Evolutionary conservation across 768 basidiomycete species (phyloP).

Genomic region (Tylopilus sp.): DNA sequence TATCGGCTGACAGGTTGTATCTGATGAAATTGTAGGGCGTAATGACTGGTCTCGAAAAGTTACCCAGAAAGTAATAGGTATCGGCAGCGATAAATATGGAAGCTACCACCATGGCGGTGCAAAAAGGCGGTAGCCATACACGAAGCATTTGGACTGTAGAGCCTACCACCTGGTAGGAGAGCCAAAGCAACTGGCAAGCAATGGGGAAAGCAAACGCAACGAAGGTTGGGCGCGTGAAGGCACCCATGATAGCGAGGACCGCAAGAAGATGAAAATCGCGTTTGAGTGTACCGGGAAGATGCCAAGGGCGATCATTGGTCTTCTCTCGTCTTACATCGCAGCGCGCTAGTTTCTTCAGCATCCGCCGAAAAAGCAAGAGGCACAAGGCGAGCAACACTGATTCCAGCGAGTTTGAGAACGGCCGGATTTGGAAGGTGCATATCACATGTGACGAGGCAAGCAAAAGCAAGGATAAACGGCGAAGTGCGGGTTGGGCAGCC

Average conservation of each 20-base stretch:
- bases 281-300: not conserved
- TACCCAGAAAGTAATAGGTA: constrained; percentile 32
- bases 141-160: constrained; percentile 7
- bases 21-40: constrained; percentile 38
- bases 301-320: not conserved
- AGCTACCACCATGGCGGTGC: constrained; percentile 16
- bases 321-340: constrained; percentile 1
- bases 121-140: constrained; percentile 19
- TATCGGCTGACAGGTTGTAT: constrained; percentile 35
- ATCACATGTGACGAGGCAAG: constrained; percentile 36
- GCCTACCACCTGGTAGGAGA: constrained; percentile 6
- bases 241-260: constrained; percentile 26
- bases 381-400: constrained; percentile 29
- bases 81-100: constrained; percentile 26
- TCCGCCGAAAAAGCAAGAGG: constrained; percentile 23
- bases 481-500: constrained; percentile 13
- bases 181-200: constrained; percentile 22
- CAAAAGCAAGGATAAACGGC: constrained; percentile 24
- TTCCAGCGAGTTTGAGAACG: constrained; percentile 40
- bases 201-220: constrained; percentile 33
- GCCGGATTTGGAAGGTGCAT: constrained; percentile 37
- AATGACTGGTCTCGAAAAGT: constrained; percentile 19
- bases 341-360: constrained; percentile 6
- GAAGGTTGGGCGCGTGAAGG: constrained; percentile 37
- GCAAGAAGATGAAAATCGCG: constrained; percentile 26